phyloP scores from a whole-genome alignment of 768 basidiomycete species.

The Holtermanniella nyarrowii region DNA sequence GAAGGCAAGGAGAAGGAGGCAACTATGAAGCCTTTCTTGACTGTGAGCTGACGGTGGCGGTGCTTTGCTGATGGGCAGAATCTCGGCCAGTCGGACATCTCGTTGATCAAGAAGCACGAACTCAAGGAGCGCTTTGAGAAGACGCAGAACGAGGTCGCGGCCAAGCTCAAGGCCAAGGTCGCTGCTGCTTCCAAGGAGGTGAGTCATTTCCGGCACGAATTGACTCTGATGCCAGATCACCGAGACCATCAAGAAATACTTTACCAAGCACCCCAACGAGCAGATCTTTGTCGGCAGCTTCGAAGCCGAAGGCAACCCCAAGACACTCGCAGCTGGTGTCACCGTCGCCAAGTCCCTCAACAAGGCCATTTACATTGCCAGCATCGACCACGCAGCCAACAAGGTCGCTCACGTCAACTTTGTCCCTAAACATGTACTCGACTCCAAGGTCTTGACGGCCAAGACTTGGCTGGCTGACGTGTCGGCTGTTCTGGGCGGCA shows the following conservation, averaged over 20 bases:
- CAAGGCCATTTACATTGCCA: slow-evolving; percentile 84
- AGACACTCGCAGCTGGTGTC: slow-evolving; percentile 52
- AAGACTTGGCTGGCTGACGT: slow-evolving; percentile 79
- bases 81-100: slow-evolving; percentile 79
- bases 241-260: slow-evolving; percentile 60
- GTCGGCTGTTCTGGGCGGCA: slow-evolving; percentile 73
- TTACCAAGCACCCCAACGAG: slow-evolving; percentile 63
- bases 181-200: slow-evolving; percentile 67
- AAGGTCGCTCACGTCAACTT: slow-evolving; percentile 84
- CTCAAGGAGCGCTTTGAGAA: slow-evolving; percentile 62
- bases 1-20: slow-evolving; percentile 72
- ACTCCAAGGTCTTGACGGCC: slow-evolving; percentile 57
- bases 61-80: slow-evolving; percentile 50
- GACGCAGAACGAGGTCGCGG: slow-evolving; percentile 73
- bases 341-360: slow-evolving; percentile 66
- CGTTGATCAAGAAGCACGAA: slow-evolving; percentile 67
- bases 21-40: slow-evolving; percentile 60
- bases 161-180: slow-evolving; percentile 72
- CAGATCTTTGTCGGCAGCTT: slow-evolving; percentile 61
- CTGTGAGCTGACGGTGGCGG: slow-evolving; percentile 16
- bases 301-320: slow-evolving; percentile 68
- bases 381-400: slow-evolving; percentile 54
- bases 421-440: slow-evolving; percentile 55
- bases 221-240: slow-evolving; percentile 48
- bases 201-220: slow-evolving; percentile 17